Conservation (phyloP, 2,329 filamentous ascomycete genomes). For the Fusarium sp. region DNA sequence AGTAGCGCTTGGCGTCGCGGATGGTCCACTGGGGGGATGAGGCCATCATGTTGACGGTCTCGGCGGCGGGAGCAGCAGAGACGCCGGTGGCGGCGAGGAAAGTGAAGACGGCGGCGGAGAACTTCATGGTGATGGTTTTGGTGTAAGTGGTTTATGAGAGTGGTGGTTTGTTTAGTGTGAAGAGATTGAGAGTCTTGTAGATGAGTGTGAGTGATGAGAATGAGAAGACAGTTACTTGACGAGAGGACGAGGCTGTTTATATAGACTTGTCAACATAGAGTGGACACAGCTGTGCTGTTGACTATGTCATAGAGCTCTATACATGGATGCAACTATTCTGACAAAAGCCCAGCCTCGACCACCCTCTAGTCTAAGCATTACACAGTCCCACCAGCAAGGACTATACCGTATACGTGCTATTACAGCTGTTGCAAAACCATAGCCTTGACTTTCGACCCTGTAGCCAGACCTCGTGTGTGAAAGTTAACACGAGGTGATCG, state of each 20-base stretch:
- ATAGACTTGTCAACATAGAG: slow-evolving; percentile 15
- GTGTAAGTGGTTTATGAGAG: slow-evolving; percentile 8
- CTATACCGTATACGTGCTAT: slow-evolving; percentile 4
- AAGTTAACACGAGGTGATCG: slow-evolving; percentile 46
- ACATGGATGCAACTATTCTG: slow-evolving; percentile 11
- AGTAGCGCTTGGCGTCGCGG: slow-evolving; percentile 56
- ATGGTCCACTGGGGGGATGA: slow-evolving; percentile 59
- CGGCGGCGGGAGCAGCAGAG: slow-evolving; percentile 53
- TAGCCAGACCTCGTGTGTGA: slow-evolving; percentile 5
- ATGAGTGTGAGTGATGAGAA: slow-evolving; percentile 13
- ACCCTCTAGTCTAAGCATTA: slow-evolving; percentile 4
- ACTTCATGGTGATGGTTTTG: slow-evolving; percentile 57
- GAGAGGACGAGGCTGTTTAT: slow-evolving; percentile 31
- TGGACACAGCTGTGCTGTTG: not conserved
- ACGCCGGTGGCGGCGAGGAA: slow-evolving; percentile 54
- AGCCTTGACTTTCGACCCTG: slow-evolving; percentile 3
- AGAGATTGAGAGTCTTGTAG: slow-evolving; percentile 1
- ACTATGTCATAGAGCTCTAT: slow-evolving; percentile 7
- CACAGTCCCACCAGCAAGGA: slow-evolving; percentile 6
- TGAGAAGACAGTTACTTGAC: slow-evolving; percentile 7
- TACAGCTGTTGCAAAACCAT: not conserved
- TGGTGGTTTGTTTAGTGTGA: slow-evolving; percentile 16
- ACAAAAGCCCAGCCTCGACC: slow-evolving; percentile 19
- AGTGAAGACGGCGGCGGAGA: slow-evolving; percentile 57
- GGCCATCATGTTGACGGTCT: slow-evolving; percentile 58